Conservation (phyloP, 1,284 basidiomycete genomes). For the Ustilago cynodontis region DNA sequence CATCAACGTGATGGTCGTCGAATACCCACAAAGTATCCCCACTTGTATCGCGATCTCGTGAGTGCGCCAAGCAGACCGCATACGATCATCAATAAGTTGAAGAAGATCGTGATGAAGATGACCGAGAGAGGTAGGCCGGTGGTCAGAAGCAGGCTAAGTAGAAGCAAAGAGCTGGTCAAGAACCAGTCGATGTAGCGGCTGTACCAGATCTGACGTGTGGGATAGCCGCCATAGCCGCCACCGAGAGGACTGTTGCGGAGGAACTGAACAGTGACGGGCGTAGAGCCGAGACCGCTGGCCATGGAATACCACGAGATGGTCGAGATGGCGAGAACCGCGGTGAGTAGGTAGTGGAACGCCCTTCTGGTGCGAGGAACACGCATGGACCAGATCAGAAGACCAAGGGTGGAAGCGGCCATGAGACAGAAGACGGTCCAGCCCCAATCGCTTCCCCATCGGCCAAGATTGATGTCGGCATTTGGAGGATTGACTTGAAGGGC, state of each 20-base stretch:
- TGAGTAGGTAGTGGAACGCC: constrained; percentile 72
- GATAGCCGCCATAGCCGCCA: constrained; percentile 30
- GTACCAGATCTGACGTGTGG: constrained; percentile 75
- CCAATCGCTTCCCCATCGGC: constrained; percentile 72
- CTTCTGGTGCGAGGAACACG: constrained; percentile 69
- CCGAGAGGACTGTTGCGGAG: constrained; percentile 58
- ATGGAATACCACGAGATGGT: constrained; percentile 73
- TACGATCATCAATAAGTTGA: constrained; percentile 72
- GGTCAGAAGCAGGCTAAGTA: constrained; percentile 74
- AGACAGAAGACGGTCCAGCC: constrained; percentile 69
- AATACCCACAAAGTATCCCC: constrained; percentile 69
- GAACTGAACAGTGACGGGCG: constrained; percentile 74
- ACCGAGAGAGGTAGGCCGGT: constrained; percentile 74
- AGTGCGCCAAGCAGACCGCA: constrained; percentile 74
- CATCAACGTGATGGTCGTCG: neutral
- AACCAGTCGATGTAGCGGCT: constrained; percentile 63
- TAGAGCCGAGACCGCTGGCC: constrained; percentile 76
- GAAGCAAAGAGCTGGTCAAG: constrained; percentile 75
- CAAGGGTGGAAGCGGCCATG: constrained; percentile 63
- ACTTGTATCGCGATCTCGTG: constrained; percentile 74
- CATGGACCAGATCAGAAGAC: constrained; percentile 49
- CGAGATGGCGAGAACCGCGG: constrained; percentile 68
- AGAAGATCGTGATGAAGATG: constrained; percentile 75
- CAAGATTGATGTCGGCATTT: constrained; percentile 55
- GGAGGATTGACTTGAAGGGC: constrained; percentile 49